A percentile compares a stretch with the other conserved stretches of the same genome.
These are phyloP conservation scores for Stephanocyclus meneghinianus DNA, from an alignment of 352 stramenopile species.

Conservation along the genomic window DNA sequence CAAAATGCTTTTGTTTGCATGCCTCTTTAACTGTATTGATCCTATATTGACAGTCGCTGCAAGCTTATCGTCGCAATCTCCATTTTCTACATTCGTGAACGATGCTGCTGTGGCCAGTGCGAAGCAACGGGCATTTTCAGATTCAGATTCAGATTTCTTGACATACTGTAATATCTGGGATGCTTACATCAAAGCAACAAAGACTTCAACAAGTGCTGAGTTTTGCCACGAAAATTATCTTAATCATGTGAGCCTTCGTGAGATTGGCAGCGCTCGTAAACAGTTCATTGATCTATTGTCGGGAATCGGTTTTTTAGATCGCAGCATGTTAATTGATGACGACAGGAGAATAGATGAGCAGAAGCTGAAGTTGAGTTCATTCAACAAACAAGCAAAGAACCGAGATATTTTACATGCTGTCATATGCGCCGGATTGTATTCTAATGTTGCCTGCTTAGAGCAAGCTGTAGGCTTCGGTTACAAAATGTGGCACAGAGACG, in stretches of 20 bases:
- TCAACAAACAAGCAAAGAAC: constrained; percentile 57
- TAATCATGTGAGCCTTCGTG: constrained; percentile 56
- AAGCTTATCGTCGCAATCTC: constrained; percentile 65
- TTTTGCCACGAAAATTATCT: constrained; percentile 75
- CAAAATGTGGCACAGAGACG: constrained; percentile 59
- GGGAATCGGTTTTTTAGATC: constrained; percentile 68
- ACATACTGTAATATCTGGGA: constrained; percentile 74
- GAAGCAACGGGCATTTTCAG: constrained; percentile 58
- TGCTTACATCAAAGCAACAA: constrained; percentile 40
- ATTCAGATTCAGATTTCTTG: constrained; percentile 73
- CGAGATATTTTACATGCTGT: constrained; percentile 60
- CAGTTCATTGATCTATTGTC: constrained; percentile 72
- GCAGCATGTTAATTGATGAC: constrained; percentile 2
- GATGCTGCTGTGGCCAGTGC: constrained; percentile 59
- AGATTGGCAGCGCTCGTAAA: constrained; percentile 59
- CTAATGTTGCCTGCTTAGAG: constrained; percentile 65
- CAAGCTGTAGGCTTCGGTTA: constrained; percentile 5
- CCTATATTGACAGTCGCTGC: constrained; percentile 80
- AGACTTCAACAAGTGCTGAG: constrained; percentile 12
- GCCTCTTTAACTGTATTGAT: constrained; percentile 90
- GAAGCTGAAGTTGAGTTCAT: constrained; percentile 28
- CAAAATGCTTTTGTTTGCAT: constrained; percentile 95
- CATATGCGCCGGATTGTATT: constrained; percentile 76
- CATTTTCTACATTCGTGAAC: constrained; percentile 59
- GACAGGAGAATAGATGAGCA: constrained; percentile 23